Conservation (phyloP, 2,329 filamentous ascomycete species). For the Diaporthe amygdali region DNA sequence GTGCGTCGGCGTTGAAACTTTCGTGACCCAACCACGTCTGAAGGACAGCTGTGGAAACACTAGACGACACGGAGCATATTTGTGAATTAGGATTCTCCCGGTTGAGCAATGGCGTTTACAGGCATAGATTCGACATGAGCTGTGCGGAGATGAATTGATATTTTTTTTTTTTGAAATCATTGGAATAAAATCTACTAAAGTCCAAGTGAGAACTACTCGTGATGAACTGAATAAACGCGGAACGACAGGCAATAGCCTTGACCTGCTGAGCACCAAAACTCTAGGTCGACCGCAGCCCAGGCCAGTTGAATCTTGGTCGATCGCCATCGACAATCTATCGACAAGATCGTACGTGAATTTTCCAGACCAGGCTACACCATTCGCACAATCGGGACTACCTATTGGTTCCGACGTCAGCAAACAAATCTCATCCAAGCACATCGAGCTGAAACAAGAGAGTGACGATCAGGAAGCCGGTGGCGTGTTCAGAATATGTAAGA, state of each 20-base stretch:
- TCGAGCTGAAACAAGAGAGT: background rate
- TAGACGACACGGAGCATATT: background rate
- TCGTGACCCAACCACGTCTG: background rate
- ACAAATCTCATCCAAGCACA: background rate
- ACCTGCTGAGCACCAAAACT: background rate
- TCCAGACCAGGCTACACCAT: background rate
- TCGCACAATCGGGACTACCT: background rate
- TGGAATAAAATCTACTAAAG: background rate
- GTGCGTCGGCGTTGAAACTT: background rate
- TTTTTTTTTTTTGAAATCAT: background rate
- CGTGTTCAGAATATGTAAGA: slow-evolving; percentile 98
- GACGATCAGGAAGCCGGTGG: slow-evolving; percentile 25
- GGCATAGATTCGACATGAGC: background rate
- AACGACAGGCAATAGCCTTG: too few species aligned
- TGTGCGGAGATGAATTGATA: background rate
- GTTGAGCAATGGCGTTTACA: slow-evolving; percentile 21
- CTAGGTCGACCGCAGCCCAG: too few species aligned
- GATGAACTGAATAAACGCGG: background rate
- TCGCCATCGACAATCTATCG: too few species aligned
- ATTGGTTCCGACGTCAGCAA: slow-evolving; percentile 9
- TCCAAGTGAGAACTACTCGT: background rate
- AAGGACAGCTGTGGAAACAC: background rate
- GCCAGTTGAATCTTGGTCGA: background rate
- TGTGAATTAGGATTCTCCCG: background rate
- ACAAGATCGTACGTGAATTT: too few species aligned